Conservation (phyloP, 306 rosid genomes). For the Vigna unguiculata region DNA sequence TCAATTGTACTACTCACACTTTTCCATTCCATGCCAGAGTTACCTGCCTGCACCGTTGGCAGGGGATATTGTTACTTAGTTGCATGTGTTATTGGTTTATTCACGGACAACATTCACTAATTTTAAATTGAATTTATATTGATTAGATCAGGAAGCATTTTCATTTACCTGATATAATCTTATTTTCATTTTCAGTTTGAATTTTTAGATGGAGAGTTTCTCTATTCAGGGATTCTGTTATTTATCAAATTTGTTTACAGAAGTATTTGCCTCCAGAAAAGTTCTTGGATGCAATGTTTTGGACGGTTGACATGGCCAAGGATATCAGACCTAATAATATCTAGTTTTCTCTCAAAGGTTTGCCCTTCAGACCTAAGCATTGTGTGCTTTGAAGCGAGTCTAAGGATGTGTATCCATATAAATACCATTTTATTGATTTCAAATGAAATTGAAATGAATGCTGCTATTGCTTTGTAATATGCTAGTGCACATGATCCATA, state of each 20-base stretch:
- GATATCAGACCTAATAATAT: constrained; percentile 87
- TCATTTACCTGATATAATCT: constrained; percentile 44
- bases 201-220: constrained; percentile 63
- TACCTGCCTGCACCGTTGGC: not conserved
- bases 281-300: constrained; percentile 75
- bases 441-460: constrained; percentile 38
- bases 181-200: constrained; percentile 61
- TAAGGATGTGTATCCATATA: constrained; percentile 25
- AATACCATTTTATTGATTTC: constrained; percentile 29
- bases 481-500: constrained; percentile 18
- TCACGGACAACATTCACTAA: not conserved
- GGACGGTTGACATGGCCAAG: constrained; percentile 95
- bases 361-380: constrained; percentile 35
- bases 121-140: constrained; percentile 18
- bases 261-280: constrained; percentile 70
- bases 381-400: constrained; percentile 30
- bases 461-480: constrained; percentile 21
- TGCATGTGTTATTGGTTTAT: constrained; percentile 26
- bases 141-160: constrained; percentile 14
- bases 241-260: constrained; percentile 67
- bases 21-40: constrained; percentile 11
- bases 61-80: not conserved
- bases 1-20: constrained; percentile 7
- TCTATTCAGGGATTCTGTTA: constrained; percentile 70
- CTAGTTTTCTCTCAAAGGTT: constrained; percentile 91